Evolutionary conservation across 1,284 basidiomycete species (phyloP).

Genomic region (Pterulicium gracile): DNA sequence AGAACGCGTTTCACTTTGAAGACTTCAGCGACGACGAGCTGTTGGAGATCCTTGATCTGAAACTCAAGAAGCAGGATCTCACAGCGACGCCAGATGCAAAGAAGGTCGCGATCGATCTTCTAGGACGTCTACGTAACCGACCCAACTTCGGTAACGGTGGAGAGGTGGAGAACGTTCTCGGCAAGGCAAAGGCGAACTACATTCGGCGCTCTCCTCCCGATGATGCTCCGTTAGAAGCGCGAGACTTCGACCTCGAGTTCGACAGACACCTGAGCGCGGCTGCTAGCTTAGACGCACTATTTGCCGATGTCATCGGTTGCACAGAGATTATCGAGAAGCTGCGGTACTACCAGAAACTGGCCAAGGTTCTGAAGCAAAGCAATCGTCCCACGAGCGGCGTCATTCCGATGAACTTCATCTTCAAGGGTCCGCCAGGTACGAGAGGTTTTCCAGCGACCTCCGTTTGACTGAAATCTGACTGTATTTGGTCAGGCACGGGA

Average conservation of each 20-base stretch:
- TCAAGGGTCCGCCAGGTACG: constrained; percentile 60
- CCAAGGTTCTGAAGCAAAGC: constrained; percentile 27
- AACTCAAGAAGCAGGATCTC: constrained; percentile 46
- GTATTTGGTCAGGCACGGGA: constrained; percentile 31
- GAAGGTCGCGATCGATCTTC: constrained; percentile 37
- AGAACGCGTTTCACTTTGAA: constrained; percentile 56
- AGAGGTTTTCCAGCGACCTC: neutral
- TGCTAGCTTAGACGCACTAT: constrained; percentile 41
- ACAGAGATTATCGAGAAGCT: constrained; percentile 41
- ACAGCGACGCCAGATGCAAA: constrained; percentile 45
- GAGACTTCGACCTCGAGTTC: constrained; percentile 53
- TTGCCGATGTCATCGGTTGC: constrained; percentile 50
- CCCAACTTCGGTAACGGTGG: constrained; percentile 63
- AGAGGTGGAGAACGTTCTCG: constrained; percentile 54
- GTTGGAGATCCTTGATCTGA: constrained; percentile 37
- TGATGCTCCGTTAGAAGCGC: constrained; percentile 29
- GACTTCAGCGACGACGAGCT: constrained; percentile 48
- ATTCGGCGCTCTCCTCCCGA: constrained; percentile 28
- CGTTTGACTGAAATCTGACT: neutral
- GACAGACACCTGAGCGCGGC: constrained; percentile 35
- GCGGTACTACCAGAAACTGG: constrained; percentile 38
- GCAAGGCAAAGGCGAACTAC: constrained; percentile 38
- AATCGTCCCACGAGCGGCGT: constrained; percentile 32
- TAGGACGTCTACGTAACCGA: constrained; percentile 38
- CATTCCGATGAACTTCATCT: constrained; percentile 58